Evolutionary conservation across 768 basidiomycete genomes (phyloP).

Genomic region (Mrakia gelida): DNA sequence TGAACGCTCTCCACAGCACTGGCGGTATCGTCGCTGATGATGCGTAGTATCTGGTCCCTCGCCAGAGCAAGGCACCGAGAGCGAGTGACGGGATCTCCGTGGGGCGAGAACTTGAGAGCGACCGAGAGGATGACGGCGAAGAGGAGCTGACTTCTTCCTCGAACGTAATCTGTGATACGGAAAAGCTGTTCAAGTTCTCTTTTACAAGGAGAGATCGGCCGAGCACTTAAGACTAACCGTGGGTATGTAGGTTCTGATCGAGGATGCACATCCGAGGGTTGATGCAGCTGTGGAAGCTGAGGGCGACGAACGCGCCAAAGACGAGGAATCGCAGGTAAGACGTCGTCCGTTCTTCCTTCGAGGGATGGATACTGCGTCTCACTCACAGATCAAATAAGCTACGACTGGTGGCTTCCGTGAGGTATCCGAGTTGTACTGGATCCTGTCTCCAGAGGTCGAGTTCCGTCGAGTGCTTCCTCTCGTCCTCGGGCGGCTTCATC

Average conservation of each 20-base stretch:
- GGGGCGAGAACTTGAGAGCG: constrained; percentile 16
- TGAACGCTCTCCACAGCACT: not conserved
- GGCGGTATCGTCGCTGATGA: not conserved
- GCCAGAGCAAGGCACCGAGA: constrained; percentile 2
- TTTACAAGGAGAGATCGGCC: not conserved
- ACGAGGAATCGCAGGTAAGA: too few species aligned
- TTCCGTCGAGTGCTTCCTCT: not conserved
- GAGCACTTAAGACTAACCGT: not conserved
- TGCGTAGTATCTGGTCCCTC: constrained; percentile 3
- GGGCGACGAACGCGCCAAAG: not conserved
- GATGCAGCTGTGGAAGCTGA: not conserved
- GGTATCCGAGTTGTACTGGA: not conserved
- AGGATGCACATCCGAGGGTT: constrained; percentile 9
- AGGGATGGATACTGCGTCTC: not conserved
- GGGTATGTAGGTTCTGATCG: not conserved
- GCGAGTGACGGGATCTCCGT: not conserved
- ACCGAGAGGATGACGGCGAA: constrained; percentile 15
- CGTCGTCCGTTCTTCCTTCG: not conserved
- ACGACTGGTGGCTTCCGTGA: not conserved
- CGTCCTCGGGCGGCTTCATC: constrained; percentile 4
- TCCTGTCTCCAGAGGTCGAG: constrained; percentile 7
- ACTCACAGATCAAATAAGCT: not conserved
- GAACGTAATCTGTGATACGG: constrained; percentile 5
- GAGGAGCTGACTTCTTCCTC: not conserved
- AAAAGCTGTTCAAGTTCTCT: not conserved